Conservation (phyloP, 2,329 filamentous ascomycete species). For the Verticillium longisporum region DNA sequence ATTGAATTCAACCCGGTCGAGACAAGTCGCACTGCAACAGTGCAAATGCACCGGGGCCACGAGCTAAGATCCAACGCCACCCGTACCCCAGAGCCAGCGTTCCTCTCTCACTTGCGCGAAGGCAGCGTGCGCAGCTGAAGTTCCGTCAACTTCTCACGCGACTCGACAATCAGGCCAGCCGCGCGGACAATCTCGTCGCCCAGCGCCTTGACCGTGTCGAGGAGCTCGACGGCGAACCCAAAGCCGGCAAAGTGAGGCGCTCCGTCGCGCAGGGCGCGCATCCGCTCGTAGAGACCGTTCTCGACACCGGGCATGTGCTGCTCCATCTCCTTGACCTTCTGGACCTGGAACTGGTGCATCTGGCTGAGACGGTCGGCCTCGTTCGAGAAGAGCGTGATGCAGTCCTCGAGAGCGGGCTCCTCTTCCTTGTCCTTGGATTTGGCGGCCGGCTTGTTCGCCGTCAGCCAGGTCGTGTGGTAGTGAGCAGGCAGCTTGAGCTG, state of each 20-base stretch:
- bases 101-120: background rate
- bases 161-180: constrained; percentile 10
- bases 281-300: constrained; percentile 32
- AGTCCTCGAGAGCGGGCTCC: constrained; percentile 26
- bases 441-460: constrained; percentile 21
- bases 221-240: constrained; percentile 10
- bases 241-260: constrained; percentile 10
- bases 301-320: constrained; percentile 41
- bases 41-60: background rate
- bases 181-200: constrained; percentile 13
- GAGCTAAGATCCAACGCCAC: background rate
- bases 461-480: constrained; percentile 42
- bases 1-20: too few species aligned
- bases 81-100: background rate
- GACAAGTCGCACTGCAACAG: too few species aligned
- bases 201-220: constrained; percentile 14
- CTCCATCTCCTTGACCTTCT: constrained; percentile 32
- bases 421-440: constrained; percentile 29
- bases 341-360: constrained; percentile 31
- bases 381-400: constrained; percentile 11
- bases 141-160: constrained; percentile 15
- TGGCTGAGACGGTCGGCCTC: constrained; percentile 19
- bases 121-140: constrained; percentile 11
- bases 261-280: constrained; percentile 11
- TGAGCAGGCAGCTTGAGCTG: constrained; percentile 63